phyloP scores from a whole-genome alignment of 257 asterid genomes.

The Primulina tabacum region DNA sequence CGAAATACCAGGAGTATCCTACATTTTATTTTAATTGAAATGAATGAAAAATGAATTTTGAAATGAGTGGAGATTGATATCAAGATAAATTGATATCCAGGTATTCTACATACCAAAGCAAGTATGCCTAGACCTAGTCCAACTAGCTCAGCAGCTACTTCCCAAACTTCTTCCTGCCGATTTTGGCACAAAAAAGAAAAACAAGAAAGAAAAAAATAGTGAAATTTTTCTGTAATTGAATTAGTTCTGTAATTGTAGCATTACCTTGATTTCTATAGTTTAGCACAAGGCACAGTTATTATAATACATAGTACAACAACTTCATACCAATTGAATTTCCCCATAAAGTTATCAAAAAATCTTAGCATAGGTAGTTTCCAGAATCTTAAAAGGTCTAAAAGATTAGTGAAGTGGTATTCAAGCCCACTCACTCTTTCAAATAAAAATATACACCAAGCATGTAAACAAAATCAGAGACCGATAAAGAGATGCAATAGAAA shows the following conservation, averaged over 20 bases:
- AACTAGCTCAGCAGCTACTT: constrained; percentile 89
- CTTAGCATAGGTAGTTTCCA: constrained; percentile 15
- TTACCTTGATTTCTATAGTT: constrained; percentile 2
- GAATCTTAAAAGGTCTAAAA: background rate
- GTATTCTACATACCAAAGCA: constrained; percentile 58
- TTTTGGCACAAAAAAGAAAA: constrained; percentile 10
- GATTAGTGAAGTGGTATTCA: background rate
- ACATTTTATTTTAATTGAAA: constrained; percentile 39
- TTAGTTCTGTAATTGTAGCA: constrained; percentile 12
- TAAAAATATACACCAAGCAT: background rate
- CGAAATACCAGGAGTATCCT: constrained; percentile 76
- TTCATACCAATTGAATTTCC: background rate
- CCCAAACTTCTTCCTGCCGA: constrained; percentile 98
- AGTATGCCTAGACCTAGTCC: constrained; percentile 89
- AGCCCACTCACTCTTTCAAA: background rate
- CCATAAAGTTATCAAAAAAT: background rate
- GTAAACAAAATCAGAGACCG: background rate
- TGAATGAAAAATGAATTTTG: constrained; percentile 26
- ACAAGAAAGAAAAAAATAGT: constrained; percentile 23
- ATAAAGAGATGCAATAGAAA: background rate
- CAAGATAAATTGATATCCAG: constrained; percentile 15
- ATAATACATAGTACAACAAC: constrained; percentile 12
- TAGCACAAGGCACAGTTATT: constrained; percentile 1
- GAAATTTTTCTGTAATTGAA: constrained; percentile 10
- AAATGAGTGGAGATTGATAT: constrained; percentile 24